Evolutionary conservation across 2,329 filamentous ascomycete species (phyloP).

Genomic region (Trichoderma gracile): DNA sequence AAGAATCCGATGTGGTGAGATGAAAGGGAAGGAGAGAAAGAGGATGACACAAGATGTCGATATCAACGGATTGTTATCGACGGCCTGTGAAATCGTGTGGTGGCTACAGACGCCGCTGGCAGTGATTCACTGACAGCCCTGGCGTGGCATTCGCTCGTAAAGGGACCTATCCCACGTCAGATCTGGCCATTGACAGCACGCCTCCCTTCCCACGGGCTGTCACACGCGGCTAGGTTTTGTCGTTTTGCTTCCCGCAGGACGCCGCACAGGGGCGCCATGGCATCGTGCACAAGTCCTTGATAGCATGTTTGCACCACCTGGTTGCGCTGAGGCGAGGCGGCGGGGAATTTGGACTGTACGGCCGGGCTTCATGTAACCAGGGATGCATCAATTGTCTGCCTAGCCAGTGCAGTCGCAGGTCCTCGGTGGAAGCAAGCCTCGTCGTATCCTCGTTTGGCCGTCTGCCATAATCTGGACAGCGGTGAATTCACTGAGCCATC

Average conservation of each 20-base stretch:
- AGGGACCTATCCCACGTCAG: not conserved
- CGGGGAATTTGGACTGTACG: slow-evolving; percentile 4
- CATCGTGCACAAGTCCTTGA: slow-evolving; percentile 1
- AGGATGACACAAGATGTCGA: not conserved
- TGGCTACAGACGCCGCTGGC: slow-evolving; percentile 1
- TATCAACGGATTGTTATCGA: not conserved
- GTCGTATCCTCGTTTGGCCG: no score
- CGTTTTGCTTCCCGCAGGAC: slow-evolving; percentile 11
- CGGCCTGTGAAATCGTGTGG: not conserved
- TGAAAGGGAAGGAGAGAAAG: not conserved
- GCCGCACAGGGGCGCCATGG: slow-evolving; percentile 9
- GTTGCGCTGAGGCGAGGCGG: slow-evolving; percentile 19
- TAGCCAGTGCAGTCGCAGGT: not conserved
- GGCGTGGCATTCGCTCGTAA: slow-evolving; percentile 10
- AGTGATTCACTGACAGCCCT: not conserved
- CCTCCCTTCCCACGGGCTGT: slow-evolving; percentile 9
- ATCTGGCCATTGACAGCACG: not conserved
- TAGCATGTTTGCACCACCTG: slow-evolving; percentile 23
- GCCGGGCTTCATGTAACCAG: slow-evolving; percentile 1
- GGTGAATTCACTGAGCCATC: no score
- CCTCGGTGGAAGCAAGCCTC: not conserved
- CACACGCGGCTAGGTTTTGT: slow-evolving; percentile 13
- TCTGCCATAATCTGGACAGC: no score
- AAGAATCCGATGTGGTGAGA: not conserved
- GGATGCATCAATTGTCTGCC: not conserved